These are phyloP conservation scores for Rhinocladiella similis DNA, from an alignment of 2,329 filamentous ascomycete genomes.

Conservation along the genomic window DNA sequence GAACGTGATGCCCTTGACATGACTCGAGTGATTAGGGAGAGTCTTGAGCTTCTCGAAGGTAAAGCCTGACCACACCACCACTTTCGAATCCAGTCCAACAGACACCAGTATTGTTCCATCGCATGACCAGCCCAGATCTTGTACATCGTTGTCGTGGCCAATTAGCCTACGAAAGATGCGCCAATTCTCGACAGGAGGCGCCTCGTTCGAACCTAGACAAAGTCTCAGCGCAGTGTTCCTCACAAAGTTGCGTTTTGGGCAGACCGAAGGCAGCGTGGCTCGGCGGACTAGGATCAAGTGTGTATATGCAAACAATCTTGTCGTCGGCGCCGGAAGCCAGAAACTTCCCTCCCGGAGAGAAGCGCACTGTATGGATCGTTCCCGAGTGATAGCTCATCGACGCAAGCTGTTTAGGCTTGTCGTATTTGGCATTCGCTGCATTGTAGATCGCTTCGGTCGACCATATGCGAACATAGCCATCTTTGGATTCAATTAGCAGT, in stretches of 20 bases:
- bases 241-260: constrained; percentile 28
- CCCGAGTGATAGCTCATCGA: constrained; percentile 98
- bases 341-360: constrained; percentile 92
- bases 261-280: constrained; percentile 77
- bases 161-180: constrained; percentile 90
- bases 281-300: constrained; percentile 78
- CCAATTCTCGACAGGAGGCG: constrained; percentile 95
- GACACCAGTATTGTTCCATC: constrained; percentile 96
- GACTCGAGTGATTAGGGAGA: constrained; percentile 87
- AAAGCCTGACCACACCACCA: constrained; percentile 96
- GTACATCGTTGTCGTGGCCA: constrained; percentile 97
- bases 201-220: constrained; percentile 71
- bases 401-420: constrained; percentile 85
- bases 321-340: constrained; percentile 96
- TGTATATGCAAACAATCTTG: constrained; percentile 97
- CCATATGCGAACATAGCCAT: constrained; percentile 97
- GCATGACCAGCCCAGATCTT: constrained; percentile 94
- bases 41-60: constrained; percentile 98
- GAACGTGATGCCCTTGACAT: constrained; percentile 98
- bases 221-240: constrained; percentile 20
- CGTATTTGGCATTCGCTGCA: constrained; percentile 70
- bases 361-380: constrained; percentile 94
- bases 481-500: constrained; percentile 46
- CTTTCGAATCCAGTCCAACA: constrained; percentile 94
- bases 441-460: constrained; percentile 91